phyloP scores from a whole-genome alignment of 1,284 basidiomycete genomes.

The Tetrapyrgos nigripes region DNA sequence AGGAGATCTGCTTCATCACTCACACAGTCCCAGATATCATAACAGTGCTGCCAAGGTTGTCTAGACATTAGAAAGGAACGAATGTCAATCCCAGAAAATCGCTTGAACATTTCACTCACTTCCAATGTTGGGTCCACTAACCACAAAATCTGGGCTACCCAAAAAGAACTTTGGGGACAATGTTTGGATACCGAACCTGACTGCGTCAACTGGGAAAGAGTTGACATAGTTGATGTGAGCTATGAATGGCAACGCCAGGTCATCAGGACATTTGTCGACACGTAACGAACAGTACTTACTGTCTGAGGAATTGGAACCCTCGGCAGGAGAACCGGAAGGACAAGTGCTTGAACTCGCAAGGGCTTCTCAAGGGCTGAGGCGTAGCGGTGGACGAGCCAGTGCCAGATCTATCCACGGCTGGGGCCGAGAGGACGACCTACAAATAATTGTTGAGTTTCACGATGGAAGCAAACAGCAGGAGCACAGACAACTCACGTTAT shows the following conservation, averaged over 20 bases:
- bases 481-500: slow-evolving; percentile 39
- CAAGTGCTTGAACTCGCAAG: slow-evolving; percentile 52
- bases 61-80: slow-evolving; percentile 27
- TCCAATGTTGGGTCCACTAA: slow-evolving; percentile 59
- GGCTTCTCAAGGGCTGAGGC: slow-evolving; percentile 31
- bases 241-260: slow-evolving; percentile 5
- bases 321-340: slow-evolving; percentile 47
- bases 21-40: slow-evolving; percentile 57
- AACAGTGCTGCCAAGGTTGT: slow-evolving; percentile 41
- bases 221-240: slow-evolving; percentile 49
- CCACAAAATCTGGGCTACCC: slow-evolving; percentile 54
- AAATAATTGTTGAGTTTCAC: not conserved
- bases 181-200: slow-evolving; percentile 53
- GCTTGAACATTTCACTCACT: slow-evolving; percentile 34
- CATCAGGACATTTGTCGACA: too few species aligned
- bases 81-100: not conserved
- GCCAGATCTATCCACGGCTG: slow-evolving; percentile 50
- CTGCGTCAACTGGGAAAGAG: slow-evolving; percentile 51
- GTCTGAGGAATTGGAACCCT: slow-evolving; percentile 49
- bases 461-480: not conserved
- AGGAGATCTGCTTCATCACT: slow-evolving; percentile 16
- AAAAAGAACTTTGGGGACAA: slow-evolving; percentile 51
- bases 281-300: slow-evolving; percentile 34
- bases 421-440: slow-evolving; percentile 46
- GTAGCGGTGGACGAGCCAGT: slow-evolving; percentile 42